Percentiles rank a stretch among this genome's conserved stretches.
Conservation (phyloP, 371 early-diverging fungal genomes). For the Lichtheimia ornata region DNA sequence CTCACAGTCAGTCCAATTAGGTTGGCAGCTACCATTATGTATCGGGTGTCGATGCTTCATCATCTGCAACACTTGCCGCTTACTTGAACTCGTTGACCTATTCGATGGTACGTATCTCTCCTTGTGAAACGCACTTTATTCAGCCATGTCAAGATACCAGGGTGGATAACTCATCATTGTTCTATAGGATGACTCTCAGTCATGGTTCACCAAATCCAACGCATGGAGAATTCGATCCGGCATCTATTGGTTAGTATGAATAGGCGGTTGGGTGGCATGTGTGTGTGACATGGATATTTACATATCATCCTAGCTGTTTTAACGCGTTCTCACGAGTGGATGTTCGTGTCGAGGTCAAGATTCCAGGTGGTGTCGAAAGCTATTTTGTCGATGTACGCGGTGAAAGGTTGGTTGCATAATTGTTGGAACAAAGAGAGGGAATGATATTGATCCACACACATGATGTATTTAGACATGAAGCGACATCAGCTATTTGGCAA, state of each 20-base stretch:
- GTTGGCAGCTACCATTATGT: conserved; percentile 84
- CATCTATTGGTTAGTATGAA: conserved; percentile 59
- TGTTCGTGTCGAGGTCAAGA: conserved; percentile 95
- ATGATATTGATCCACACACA: not conserved
- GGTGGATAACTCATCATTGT: not conserved
- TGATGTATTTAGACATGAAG: conserved; percentile 53
- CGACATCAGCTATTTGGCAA: conserved; percentile 87
- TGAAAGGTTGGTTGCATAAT: conserved; percentile 51
- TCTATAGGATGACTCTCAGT: conserved; percentile 64
- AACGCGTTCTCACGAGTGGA: conserved; percentile 96
- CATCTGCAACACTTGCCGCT: conserved; percentile 92
- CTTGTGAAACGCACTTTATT: too few relatives aligned
- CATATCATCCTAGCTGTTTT: conserved; percentile 68
- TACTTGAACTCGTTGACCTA: conserved; percentile 95
- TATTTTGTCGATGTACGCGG: conserved; percentile 84
- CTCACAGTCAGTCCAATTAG: conserved; percentile 9
- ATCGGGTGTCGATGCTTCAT: conserved; percentile 91
- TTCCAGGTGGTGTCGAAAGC: conserved; percentile 96
- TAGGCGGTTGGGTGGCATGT: too few relatives aligned
- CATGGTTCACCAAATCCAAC: conserved; percentile 70
- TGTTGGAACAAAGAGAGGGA: not conserved
- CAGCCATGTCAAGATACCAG: too few relatives aligned
- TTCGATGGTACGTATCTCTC: conserved; percentile 63
- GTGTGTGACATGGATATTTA: not conserved
- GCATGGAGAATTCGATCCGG: conserved; percentile 75